These are phyloP conservation scores for Curvularia sp. DNA, from an alignment of 2,329 filamentous ascomycete genomes.

Conservation along the genomic window DNA sequence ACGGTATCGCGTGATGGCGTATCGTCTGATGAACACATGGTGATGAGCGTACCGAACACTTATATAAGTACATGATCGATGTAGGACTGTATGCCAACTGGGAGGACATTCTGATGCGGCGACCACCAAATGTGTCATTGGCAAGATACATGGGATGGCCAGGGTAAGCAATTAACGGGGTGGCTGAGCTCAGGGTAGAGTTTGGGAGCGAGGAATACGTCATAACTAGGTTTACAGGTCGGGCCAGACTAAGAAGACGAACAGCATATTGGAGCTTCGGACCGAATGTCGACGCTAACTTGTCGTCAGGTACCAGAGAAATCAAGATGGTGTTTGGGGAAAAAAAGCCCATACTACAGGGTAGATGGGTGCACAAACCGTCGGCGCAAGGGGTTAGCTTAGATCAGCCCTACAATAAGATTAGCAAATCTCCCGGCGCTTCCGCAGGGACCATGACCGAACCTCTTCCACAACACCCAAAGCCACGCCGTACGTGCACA, in stretches of 20 bases:
- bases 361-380: constrained; percentile 11
- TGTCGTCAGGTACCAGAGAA: neutral
- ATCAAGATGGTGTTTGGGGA: neutral
- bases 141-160: neutral
- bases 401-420: constrained; percentile 29
- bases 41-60: neutral
- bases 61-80: neutral
- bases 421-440: constrained; percentile 35
- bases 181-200: neutral
- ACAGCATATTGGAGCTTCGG: neutral
- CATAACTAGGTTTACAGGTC: constrained; percentile 1
- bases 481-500: constrained; percentile 7
- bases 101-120: neutral
- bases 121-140: neutral
- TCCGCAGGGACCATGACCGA: constrained; percentile 20
- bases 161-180: neutral
- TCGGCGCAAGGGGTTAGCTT: constrained; percentile 18
- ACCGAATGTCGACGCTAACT: neutral
- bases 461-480: constrained; percentile 14
- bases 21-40: neutral
- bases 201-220: neutral
- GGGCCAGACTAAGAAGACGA: neutral
- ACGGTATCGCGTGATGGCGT: neutral
- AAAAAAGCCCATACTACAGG: neutral
- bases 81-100: neutral